These are phyloP conservation scores for Penicillium canariense DNA, from an alignment of 495 filamentous ascomycete genomes.

Conservation along the genomic window DNA sequence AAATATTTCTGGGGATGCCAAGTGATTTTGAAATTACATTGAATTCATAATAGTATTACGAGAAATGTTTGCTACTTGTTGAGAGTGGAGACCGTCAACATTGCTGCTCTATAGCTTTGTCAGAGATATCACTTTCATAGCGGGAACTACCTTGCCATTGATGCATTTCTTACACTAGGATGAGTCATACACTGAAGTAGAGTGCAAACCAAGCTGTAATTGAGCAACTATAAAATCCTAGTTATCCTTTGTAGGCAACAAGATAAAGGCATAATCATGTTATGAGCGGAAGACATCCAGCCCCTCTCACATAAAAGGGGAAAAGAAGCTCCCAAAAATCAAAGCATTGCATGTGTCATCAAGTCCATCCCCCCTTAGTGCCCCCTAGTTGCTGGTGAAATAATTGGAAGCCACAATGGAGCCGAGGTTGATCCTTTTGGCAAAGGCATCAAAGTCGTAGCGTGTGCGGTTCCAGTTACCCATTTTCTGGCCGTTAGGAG, in stretches of 20 bases:
- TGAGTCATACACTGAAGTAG: not conserved
- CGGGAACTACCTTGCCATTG: not conserved
- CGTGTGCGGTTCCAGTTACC: conserved; percentile 43
- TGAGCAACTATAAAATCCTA: not conserved
- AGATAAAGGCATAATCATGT: not conserved
- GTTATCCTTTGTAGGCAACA: not conserved
- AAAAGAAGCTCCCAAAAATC: too few relatives aligned
- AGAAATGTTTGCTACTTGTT: not conserved
- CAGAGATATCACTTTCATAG: not conserved
- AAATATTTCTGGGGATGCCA: not conserved
- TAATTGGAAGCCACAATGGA: conserved; percentile 53
- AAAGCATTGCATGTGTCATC: too few relatives aligned
- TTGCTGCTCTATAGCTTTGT: not conserved
- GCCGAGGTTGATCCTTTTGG: conserved; percentile 46
- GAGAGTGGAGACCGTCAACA: not conserved
- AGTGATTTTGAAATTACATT: not conserved
- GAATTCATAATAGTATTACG: not conserved
- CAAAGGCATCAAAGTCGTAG: conserved; percentile 51
- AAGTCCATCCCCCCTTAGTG: too few relatives aligned
- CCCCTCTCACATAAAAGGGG: too few relatives aligned
- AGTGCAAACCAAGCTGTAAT: not conserved
- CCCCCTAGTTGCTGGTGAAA: conserved; percentile 46
- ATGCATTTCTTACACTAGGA: not conserved
- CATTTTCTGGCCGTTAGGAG: conserved; percentile 42
- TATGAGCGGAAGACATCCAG: too few relatives aligned